Conservation (phyloP, 306 rosid species). For the Begonia masoniana region DNA sequence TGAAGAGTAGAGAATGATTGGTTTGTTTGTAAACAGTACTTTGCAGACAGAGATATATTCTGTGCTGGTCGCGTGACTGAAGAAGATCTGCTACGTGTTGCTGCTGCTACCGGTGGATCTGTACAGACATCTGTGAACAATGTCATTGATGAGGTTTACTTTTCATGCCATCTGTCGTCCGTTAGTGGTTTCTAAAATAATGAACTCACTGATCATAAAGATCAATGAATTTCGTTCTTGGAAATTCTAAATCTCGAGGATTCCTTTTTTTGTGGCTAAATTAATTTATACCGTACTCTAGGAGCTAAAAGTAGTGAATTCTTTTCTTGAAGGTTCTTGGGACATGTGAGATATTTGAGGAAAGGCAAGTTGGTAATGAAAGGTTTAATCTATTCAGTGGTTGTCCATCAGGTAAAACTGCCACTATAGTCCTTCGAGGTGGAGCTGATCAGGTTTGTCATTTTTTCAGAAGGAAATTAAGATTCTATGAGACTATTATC, state of each 20-base stretch:
- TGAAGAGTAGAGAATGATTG: neutral
- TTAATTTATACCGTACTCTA: constrained; percentile 3
- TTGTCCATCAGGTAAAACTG: constrained; percentile 88
- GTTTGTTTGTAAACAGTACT: constrained; percentile 55
- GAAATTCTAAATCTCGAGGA: too few species aligned
- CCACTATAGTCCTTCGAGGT: constrained; percentile 97
- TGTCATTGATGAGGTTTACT: constrained; percentile 69
- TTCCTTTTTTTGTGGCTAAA: neutral
- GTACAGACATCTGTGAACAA: constrained; percentile 95
- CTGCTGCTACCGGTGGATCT: constrained; percentile 96
- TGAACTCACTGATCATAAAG: too few species aligned
- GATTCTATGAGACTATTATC: too few species aligned
- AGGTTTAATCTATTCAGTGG: constrained; percentile 92
- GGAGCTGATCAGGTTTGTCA: constrained; percentile 91
- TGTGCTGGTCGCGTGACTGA: constrained; percentile 99
- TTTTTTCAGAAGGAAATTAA: neutral
- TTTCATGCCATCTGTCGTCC: neutral
- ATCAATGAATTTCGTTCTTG: too few species aligned
- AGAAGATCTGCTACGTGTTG: constrained; percentile 84
- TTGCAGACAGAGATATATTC: constrained; percentile 95
- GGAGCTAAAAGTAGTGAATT: constrained; percentile 8
- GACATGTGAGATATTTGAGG: constrained; percentile 87
- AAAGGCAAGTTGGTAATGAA: constrained; percentile 94
- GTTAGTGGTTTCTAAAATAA: too few species aligned
- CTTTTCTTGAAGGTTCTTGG: constrained; percentile 68